Evolutionary conservation across 306 rosid genomes (phyloP).

Genomic region (Mimosa bimucronata): DNA sequence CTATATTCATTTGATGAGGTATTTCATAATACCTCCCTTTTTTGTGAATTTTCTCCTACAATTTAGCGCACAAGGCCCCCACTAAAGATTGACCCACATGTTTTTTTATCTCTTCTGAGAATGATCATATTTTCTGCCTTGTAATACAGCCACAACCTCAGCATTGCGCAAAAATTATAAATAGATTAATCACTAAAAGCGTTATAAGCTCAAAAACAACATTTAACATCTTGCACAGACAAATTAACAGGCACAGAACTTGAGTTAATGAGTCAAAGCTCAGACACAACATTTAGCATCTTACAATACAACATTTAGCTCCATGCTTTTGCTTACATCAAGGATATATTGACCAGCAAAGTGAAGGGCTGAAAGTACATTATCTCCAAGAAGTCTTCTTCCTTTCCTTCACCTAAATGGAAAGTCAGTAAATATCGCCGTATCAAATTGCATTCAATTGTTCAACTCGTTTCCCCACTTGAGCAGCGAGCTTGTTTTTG

Average conservation of each 20-base stretch:
- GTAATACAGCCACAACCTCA: too few species aligned
- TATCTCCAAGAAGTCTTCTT: neutral
- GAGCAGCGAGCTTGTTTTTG: too few species aligned
- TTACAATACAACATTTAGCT: too few species aligned
- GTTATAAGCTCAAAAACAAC: neutral
- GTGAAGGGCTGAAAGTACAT: neutral
- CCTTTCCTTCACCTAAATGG: neutral
- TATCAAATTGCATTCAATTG: too few species aligned
- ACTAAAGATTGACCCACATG: neutral
- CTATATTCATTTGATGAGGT: too few species aligned
- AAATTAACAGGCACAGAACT: neutral
- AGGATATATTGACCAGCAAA: neutral
- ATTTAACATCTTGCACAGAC: neutral
- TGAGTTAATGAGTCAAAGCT: neutral
- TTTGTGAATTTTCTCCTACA: neutral
- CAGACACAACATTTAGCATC: too few species aligned
- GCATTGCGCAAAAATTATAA: neutral
- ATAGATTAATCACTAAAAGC: neutral
- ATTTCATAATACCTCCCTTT: too few species aligned
- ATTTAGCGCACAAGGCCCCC: too few species aligned
- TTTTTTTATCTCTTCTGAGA: neutral
- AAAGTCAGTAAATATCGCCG: too few species aligned
- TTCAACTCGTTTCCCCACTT: too few species aligned
- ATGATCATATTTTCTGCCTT: too few species aligned
- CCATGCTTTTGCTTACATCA: neutral